Conservation (phyloP, 257 asterid genomes). For the Rhazya stricta region DNA sequence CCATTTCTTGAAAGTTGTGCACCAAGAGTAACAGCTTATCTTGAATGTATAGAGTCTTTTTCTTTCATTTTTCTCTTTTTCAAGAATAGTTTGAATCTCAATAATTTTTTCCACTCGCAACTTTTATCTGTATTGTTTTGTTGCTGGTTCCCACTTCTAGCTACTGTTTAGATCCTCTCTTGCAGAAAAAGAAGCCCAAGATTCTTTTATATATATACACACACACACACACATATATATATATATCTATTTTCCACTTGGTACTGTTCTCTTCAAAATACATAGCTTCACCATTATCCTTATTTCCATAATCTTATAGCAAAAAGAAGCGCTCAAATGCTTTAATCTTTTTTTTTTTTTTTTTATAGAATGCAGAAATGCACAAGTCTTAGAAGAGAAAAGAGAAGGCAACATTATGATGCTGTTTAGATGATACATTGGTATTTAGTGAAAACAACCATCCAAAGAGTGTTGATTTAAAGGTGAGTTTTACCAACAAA, state of each 20-base stretch:
- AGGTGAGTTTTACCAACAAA: neutral
- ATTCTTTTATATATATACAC: too few species aligned
- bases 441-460: neutral
- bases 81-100: neutral
- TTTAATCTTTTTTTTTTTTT: too few species aligned
- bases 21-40: neutral
- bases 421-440: neutral
- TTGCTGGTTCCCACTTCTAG: neutral
- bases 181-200: neutral
- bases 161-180: neutral
- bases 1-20: neutral
- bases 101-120: neutral
- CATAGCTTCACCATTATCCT: neutral
- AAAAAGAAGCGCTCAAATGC: too few species aligned
- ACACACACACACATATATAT: too few species aligned
- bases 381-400: neutral
- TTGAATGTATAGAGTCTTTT: neutral
- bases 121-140: neutral
- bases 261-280: neutral
- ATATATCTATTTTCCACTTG: neutral
- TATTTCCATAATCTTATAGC: neutral
- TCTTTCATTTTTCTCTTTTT: neutral
- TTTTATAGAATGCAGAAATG: neutral
- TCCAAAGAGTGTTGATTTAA: neutral
- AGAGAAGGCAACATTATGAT: neutral